Percentiles rank a stretch among this genome's conserved stretches.
These are phyloP conservation scores for Sungouiozyma ichnusensis DNA, from an alignment of 805 yeast species.

Conservation along the genomic window DNA sequence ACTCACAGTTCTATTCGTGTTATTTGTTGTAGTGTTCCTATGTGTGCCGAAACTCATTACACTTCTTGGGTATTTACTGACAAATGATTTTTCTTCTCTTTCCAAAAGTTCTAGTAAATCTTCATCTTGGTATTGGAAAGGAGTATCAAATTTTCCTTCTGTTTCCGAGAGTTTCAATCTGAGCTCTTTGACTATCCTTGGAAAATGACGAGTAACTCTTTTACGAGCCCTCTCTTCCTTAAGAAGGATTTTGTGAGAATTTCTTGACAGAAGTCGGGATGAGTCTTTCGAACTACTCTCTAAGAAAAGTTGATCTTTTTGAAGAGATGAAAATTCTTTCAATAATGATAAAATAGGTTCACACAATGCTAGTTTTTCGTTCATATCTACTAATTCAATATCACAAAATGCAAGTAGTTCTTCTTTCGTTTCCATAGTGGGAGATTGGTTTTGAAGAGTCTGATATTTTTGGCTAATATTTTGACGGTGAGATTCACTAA, in stretches of 20 bases:
- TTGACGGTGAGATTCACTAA: conserved; percentile 40
- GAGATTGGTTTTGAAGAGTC: conserved; percentile 6
- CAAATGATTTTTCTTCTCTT: conserved; percentile 26
- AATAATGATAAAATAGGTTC: conserved; percentile 49
- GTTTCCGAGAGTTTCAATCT: conserved; percentile 38
- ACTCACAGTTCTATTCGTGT: background rate
- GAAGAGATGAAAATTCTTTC: conserved; percentile 42
- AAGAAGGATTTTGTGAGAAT: conserved; percentile 66
- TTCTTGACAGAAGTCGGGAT: conserved; percentile 61
- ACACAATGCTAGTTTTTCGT: conserved; percentile 38
- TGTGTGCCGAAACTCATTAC: conserved; percentile 10
- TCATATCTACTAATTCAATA: conserved; percentile 43
- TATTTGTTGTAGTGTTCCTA: background rate
- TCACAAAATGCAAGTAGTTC: conserved; percentile 53
- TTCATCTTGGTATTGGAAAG: conserved; percentile 24
- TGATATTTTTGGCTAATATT: conserved; percentile 34
- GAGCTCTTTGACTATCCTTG: conserved; percentile 46
- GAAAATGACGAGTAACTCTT: conserved; percentile 55
- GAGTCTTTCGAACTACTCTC: conserved; percentile 70
- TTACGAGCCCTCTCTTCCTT: conserved; percentile 74
- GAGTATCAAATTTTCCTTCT: conserved; percentile 33
- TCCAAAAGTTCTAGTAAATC: conserved; percentile 21
- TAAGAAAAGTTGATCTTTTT: conserved; percentile 50
- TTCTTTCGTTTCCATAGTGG: conserved; percentile 41
- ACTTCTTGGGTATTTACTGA: conserved; percentile 26